Base-by-base conservation (phyloP, 441 rosid species). In the Pelargonium fulgidum region DNA sequence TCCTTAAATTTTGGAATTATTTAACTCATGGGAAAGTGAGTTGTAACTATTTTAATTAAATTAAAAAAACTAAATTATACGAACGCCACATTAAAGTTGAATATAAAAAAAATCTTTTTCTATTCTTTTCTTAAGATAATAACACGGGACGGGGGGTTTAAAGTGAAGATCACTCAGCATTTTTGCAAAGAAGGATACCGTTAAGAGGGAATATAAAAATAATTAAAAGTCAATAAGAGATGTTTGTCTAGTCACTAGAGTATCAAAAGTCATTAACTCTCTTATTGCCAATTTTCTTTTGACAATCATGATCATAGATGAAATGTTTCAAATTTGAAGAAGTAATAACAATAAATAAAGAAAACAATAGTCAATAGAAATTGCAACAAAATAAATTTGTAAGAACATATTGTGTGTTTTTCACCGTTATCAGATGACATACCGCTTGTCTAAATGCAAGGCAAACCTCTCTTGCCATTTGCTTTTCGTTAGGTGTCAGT, bases 381-480 rank as follows among this genome's bases (percentile, higher is more conserved):
- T n/a, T n/a, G n/a, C n/a, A n/a, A n/a, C n/a, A n/a, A n/a, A n/a
- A n/a, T n/a, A n/a, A n/a, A n/a, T n/a, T n/a, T n/a, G n/a, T n/a
- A n/a, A n/a, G n/a, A n/a, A n/a, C n/a, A n/a, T n/a, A n/a, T n/a
- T n/a, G n/a, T n/a, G n/a, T n/a, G n/a, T 39, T 7, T 33, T 26
- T 54, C 50, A 59, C 61, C 41, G 52, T 42, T 65, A 62, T 50
- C 58, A 50, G 47, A 71, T 41, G 64, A 74, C 90, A 59, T 85
- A 96, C 99, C 84, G 81, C 85, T 82, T 96, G 99, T 76, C 97
- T 85, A 85, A 96, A 96, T 45, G 99, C 99, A 44, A 87, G 73
- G 88, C 98, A 96, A 73, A 96, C 98, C 78, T 89, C 97, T 83
- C 99, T 88, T 65, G 98, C 89, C 97, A 96, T 93, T 80, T 96